These are phyloP conservation scores for Ganoderma resinaceum DNA, from an alignment of 1,284 basidiomycete species.

Conservation along the genomic window DNA sequence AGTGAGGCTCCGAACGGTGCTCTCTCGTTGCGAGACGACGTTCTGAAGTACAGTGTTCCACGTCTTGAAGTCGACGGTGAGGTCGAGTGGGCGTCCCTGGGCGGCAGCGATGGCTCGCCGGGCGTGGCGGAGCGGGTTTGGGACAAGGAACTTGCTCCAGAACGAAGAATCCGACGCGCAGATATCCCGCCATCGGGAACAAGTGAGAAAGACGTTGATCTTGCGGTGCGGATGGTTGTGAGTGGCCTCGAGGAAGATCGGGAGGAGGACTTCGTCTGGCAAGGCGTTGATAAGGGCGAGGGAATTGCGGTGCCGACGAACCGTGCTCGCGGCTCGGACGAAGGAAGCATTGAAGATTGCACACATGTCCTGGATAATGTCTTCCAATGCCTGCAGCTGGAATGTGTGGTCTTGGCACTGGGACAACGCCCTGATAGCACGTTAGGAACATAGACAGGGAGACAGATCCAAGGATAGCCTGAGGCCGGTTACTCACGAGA, in stretches of 20 bases:
- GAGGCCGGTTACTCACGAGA: background rate
- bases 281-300: conserved; percentile 6
- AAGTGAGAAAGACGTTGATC: background rate
- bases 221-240: background rate
- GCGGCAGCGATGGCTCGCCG: background rate
- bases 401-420: background rate
- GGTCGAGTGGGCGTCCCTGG: background rate
- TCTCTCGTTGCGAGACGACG: background rate
- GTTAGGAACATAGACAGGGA: background rate
- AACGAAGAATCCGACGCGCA: background rate
- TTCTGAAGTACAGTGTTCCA: background rate
- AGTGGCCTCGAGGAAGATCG: conserved; percentile 1
- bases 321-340: background rate
- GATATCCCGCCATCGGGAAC: background rate
- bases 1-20: background rate
- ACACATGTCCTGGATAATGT: background rate
- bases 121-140: background rate
- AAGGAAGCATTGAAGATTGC: background rate
- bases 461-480: background rate
- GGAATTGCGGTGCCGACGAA: background rate
- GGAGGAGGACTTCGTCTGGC: conserved; percentile 10
- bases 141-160: background rate
- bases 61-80: background rate
- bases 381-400: background rate
- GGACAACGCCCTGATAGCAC: background rate